Base-by-base conservation (phyloP, 179 eudicot genomes). In the Pouteria campechiana region DNA sequence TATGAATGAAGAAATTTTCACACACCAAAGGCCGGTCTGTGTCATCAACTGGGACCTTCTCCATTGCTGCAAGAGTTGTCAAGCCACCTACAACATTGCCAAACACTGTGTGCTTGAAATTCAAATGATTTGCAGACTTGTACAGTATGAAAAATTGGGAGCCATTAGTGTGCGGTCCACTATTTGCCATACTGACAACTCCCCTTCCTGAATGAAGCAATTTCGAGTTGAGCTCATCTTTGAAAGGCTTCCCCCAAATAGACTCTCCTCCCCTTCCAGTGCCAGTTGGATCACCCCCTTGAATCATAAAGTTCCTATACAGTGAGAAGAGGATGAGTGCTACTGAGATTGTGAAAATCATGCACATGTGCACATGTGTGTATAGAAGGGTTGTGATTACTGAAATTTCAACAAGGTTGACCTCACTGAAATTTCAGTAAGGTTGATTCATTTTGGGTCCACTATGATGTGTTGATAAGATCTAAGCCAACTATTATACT, bases 281-380 rank as follows among this genome's bases (percentile, higher is more conserved):
- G 23, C 98, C 94, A 56, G 95, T 86, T 29, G 98, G 98, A 67
- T 90, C 98, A 60, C 98, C 98, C 47, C 98, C 98, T 90, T 90
- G 98, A 55, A 90, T 79, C 98, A 90, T 90, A 55, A 90, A 86
- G 58, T 90, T 90, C 72, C 98, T 90, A 46, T 50, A 62, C 2
- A 36, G 31, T 37, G n/a, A n/a, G n/a, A n/a, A n/a, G n/a, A n/a
- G n/a, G n/a, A n/a, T n/a, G n/a, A n/a, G n/a, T n/a, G n/a, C n/a
- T n/a, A n/a, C n/a, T n/a, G n/a, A n/a, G n/a, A n/a, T n/a, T n/a
- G n/a, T n/a, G n/a, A n/a, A n/a, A n/a, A n/a, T n/a, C n/a, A n/a
- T n/a, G n/a, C n/a, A n/a, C n/a, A n/a, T n/a, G n/a, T n/a, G n/a
- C n/a, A n/a, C n/a, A n/a, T n/a, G n/a, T n/a, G n/a, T n/a, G n/a